These are phyloP conservation scores for Solanum appendiculatum DNA, from an alignment of 257 asterid species.

Conservation along the genomic window DNA sequence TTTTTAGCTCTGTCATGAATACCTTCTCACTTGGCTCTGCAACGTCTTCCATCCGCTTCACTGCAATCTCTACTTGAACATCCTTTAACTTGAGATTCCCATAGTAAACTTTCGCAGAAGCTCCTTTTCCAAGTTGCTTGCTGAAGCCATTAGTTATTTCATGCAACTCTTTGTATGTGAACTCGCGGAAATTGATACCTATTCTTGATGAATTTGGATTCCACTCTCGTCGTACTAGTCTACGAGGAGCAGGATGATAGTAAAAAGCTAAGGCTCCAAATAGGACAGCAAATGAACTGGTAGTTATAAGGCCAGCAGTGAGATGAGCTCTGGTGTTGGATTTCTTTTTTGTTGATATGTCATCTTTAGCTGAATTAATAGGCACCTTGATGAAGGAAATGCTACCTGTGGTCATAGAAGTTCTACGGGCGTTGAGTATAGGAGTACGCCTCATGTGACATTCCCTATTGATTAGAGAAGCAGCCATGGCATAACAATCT, in stretches of 20 bases:
- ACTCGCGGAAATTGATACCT: not conserved
- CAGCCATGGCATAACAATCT: slow-evolving; percentile 1
- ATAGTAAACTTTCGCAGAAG: not conserved
- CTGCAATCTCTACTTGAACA: not conserved
- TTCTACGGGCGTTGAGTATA: not conserved
- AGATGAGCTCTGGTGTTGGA: not conserved
- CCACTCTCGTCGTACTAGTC: not conserved
- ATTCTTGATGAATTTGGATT: not conserved
- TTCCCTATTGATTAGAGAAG: not conserved
- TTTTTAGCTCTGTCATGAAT: slow-evolving; percentile 3
- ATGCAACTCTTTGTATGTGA: slow-evolving; percentile 1
- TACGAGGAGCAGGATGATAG: not conserved
- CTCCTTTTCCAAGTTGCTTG: slow-evolving; percentile 3
- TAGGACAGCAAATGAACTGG: not conserved
- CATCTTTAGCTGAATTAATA: not conserved
- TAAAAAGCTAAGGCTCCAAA: not conserved
- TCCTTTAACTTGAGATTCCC: not conserved
- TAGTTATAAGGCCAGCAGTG: not conserved
- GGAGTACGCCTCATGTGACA: slow-evolving; percentile 6
- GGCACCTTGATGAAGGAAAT: not conserved
- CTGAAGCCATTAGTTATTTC: slow-evolving; percentile 5
- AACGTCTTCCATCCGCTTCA: not conserved
- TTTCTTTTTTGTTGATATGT: not conserved
- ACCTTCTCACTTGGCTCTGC: not conserved
- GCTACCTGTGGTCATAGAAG: not conserved